These are phyloP conservation scores for Scytalidium lignicola DNA, from an alignment of 2,329 filamentous ascomycete species.

Conservation along the genomic window DNA sequence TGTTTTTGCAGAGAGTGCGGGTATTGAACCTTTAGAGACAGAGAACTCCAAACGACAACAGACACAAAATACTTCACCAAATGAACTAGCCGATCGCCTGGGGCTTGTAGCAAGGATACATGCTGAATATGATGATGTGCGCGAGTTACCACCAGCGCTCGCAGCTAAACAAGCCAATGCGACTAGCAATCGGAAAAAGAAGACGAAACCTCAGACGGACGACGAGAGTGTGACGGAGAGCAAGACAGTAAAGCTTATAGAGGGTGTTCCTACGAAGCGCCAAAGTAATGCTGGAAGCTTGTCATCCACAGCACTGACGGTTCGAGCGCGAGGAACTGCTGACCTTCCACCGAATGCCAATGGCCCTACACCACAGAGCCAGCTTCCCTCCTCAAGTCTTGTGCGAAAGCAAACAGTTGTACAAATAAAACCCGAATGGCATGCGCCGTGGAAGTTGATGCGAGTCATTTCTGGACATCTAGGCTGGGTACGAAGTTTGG, in stretches of 20 bases:
- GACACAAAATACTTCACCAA: slow-evolving; percentile 12
- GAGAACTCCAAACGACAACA: slow-evolving; percentile 12
- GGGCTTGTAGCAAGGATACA: slow-evolving; percentile 26
- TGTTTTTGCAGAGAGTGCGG: slow-evolving; percentile 30
- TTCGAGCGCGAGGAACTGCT: slow-evolving; percentile 39
- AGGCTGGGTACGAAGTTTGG: slow-evolving; percentile 86
- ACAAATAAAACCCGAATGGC: slow-evolving; percentile 84
- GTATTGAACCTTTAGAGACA: slow-evolving; percentile 1
- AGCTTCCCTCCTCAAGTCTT: slow-evolving; percentile 49
- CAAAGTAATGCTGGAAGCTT: slow-evolving; percentile 29
- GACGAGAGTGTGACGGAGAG: slow-evolving; percentile 25
- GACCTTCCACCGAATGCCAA: slow-evolving; percentile 47
- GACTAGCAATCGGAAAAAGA: slow-evolving; percentile 58
- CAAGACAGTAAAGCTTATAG: slow-evolving; percentile 62
- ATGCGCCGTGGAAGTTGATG: slow-evolving; percentile 97
- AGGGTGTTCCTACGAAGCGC: slow-evolving; percentile 46
- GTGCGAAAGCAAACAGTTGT: slow-evolving; percentile 55
- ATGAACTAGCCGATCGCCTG: slow-evolving; percentile 24
- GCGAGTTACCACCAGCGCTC: slow-evolving; percentile 70
- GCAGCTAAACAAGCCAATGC: slow-evolving; percentile 72
- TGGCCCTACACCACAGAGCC: slow-evolving; percentile 44
- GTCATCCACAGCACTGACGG: slow-evolving; percentile 52
- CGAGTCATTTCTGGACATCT: slow-evolving; percentile 94
- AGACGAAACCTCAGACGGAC: slow-evolving; percentile 47
- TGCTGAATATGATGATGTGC: slow-evolving; percentile 71